Base-by-base conservation (phyloP, 225 moss, liverwort and hornwort genomes). In the Physcomitrium patens region DNA sequence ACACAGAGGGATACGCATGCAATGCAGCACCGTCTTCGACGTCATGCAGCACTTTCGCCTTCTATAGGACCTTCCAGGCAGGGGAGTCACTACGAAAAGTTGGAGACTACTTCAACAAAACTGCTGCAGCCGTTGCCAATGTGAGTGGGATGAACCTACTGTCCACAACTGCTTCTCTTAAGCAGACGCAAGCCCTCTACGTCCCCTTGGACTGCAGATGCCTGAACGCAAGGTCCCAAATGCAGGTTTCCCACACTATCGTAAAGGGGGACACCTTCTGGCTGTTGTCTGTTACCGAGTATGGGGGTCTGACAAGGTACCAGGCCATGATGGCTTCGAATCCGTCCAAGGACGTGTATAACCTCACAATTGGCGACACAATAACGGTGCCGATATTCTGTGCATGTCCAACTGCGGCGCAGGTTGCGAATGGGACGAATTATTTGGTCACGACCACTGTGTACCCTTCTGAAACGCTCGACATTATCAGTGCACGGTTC, bases 321-420 rank as follows among this genome's bases (percentile, higher is more conserved):
- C 72, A 76, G 20, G 90, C 89, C 11, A 81, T 94, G 50, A 18
- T 52, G 1, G 31, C 65, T 2, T 70, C 81, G 8, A 96, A 96
- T 44, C 83, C 81, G 15, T 42, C 65, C 0, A n/a, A 77, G 10
- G 51, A 75, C 49, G 18, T 79, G 14, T 77, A 12, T 15, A 0
- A 88, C 13, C 83, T 96, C 51, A 0, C n/a, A 0, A 84, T 88
- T 19, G 75, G 75, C 3, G 74, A 87, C 8, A 24, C 42, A 8
- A 75, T 94, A 1, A 67, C 67, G n/a, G 70, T 90, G 31, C 94
- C 94, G 10, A 76, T 96, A 27, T 89, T 89, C 44, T 96, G 96
- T 60, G 92, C 90, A 0, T 96, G 96, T 73, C 93, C 93, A 1
- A 91, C 84, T 0, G 56, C 42, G 0, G 5, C 81, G 0, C 96